Evolutionary conservation across 352 stramenopile species (phyloP).

Genomic region (Bremia lactucae): DNA sequence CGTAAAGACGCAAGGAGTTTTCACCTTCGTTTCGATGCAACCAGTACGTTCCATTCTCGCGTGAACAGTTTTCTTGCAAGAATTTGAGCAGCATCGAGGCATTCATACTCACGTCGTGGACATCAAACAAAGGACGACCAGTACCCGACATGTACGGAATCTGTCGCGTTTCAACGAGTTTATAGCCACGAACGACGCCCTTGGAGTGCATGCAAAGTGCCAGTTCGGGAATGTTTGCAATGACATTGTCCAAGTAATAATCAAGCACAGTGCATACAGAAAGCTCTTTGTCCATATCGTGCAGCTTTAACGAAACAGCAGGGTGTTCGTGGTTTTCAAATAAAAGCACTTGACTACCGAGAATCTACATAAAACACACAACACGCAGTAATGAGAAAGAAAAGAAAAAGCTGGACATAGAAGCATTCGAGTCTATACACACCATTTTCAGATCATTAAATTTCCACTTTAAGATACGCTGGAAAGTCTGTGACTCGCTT

Average conservation of each 20-base stretch:
- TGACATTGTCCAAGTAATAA: constrained; percentile 85
- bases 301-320: constrained; percentile 70
- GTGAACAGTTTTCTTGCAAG: constrained; percentile 73
- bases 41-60: constrained; percentile 80
- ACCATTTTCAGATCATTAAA: constrained; percentile 85
- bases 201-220: constrained; percentile 84
- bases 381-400: no score
- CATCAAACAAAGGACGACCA: constrained; percentile 55
- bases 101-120: constrained; percentile 82
- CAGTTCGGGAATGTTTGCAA: constrained; percentile 78
- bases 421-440: no score
- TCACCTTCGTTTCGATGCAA: constrained; percentile 74
- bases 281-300: constrained; percentile 81
- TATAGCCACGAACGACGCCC: constrained; percentile 74
- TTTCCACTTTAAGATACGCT: constrained; percentile 79
- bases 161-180: constrained; percentile 69
- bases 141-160: constrained; percentile 74
- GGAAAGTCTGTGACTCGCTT: constrained; percentile 39
- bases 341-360: constrained; percentile 72
- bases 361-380: no score
- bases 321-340: constrained; percentile 81
- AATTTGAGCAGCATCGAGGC: constrained; percentile 82
- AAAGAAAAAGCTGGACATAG: no score
- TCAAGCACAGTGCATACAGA: constrained; percentile 73
- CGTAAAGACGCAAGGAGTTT: constrained; percentile 66